Evolutionary conservation across 192 early-diverging fungal species (phyloP), one percentile per base, ranked within the genome.

Genomic region (Entomortierella beljakovae): DNA sequence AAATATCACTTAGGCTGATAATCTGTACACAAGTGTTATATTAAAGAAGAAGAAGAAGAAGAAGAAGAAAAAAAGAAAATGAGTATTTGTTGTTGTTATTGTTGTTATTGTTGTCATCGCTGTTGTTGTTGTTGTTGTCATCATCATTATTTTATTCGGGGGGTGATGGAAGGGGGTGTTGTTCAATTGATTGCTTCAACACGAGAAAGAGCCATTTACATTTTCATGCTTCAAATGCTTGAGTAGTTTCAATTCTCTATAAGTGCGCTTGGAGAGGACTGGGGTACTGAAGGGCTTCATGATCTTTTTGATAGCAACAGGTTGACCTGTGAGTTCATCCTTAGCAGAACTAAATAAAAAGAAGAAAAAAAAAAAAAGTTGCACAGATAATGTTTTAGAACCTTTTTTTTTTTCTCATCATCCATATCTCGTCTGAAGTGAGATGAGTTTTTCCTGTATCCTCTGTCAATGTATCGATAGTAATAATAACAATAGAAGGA

Each of bases 281-380:
- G 94, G 90, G 42, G 94, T 94, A 69, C 88, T 90, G 85, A 97
- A 99, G 20, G 96, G 96, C 58, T 94, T 94, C 88, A 95, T 90
- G 57, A 99, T 95, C 81, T 99, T 99, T 71, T 99, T 99, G 68
- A 99, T 94, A 31, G 97, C 97, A 6, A 95, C 94, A 60, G 89
- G 88, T 61, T 88, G 88, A 29, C 90, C 85, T 2, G 95, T 95
- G 63, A 93, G 83, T 67, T 94, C 91, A 76, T 98, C 94, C 60
- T 92, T 93, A 10, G 96, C 94, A 15, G 96, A 97, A 76, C 94
- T 96, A 56, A n/a, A n/a, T n/a, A n/a, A n/a, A n/a, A n/a, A n/a
- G n/a, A n/a, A n/a, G n/a, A n/a, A n/a, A n/a, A n/a, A n/a, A n/a
- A n/a, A n/a, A n/a, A n/a, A n/a, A n/a, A n/a, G n/a, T n/a, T n/a